A percentile compares a stretch with the other conserved stretches of the same genome.
Conservation (phyloP, 2,329 filamentous ascomycete genomes). For the Fusarium succisae region DNA sequence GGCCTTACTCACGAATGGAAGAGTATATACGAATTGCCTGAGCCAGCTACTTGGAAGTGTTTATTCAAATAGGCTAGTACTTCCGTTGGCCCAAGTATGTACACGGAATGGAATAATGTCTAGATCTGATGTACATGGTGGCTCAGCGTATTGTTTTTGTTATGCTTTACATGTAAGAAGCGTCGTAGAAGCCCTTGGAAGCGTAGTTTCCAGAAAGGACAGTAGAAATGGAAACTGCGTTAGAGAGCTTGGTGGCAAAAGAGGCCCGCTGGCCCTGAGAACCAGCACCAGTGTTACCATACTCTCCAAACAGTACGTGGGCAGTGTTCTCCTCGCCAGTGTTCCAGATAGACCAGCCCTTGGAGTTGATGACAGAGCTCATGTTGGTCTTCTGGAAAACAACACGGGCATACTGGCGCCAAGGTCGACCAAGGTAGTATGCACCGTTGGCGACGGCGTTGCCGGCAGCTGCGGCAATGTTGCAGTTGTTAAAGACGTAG, state of each 20-base stretch:
- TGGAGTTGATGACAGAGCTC: constrained; percentile 64
- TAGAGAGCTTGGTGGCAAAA: constrained; percentile 46
- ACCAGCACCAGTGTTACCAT: constrained; percentile 66
- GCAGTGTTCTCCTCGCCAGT: constrained; percentile 57
- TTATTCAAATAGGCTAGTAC: not conserved
- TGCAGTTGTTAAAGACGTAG: constrained; percentile 59
- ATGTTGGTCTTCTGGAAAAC: constrained; percentile 61
- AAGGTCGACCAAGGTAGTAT: constrained; percentile 60
- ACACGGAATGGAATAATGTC: not conserved
- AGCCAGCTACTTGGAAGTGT: not conserved
- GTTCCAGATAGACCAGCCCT: constrained; percentile 68
- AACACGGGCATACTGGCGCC: constrained; percentile 57
- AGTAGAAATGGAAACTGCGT: constrained; percentile 47
- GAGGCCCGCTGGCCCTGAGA: constrained; percentile 55
- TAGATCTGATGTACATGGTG: not conserved
- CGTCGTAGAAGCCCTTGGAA: constrained; percentile 33
- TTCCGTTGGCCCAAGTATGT: not conserved
- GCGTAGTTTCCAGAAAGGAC: constrained; percentile 38
- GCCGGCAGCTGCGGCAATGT: constrained; percentile 51
- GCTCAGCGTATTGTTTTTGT: rapidly evolving
- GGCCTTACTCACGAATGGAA: rapidly evolving
- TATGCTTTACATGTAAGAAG: constrained; percentile 26
- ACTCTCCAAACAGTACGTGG: constrained; percentile 67
- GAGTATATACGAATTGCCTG: rapidly evolving
- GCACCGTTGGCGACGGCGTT: constrained; percentile 49